These are phyloP conservation scores for Yamadazyma atlantica DNA, from an alignment of 1,139 yeast genomes.

Conservation along the genomic window DNA sequence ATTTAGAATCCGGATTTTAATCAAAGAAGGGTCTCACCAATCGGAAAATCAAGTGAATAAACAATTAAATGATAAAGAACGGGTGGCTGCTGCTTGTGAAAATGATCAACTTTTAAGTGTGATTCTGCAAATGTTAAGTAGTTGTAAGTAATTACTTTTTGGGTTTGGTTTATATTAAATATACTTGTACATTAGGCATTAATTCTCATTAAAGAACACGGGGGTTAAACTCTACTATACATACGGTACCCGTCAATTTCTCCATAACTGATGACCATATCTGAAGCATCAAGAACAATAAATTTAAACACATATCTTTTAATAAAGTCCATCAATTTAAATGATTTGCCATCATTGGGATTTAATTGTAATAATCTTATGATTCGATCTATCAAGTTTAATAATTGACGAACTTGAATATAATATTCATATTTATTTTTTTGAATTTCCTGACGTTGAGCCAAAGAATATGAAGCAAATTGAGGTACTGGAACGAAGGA, in stretches of 20 bases:
- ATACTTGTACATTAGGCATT: constrained; percentile 13
- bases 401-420: constrained; percentile 24
- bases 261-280: constrained; percentile 38
- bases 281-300: constrained; percentile 38
- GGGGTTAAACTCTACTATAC: constrained; percentile 13
- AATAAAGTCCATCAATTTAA: constrained; percentile 37
- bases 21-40: constrained; percentile 93
- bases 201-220: too few species aligned
- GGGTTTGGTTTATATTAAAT: not conserved
- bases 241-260: constrained; percentile 23
- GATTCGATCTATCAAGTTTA: constrained; percentile 18
- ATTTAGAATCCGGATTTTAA: constrained; percentile 73
- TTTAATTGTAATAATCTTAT: constrained; percentile 11
- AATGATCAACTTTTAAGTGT: constrained; percentile 88
- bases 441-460: constrained; percentile 34
- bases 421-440: constrained; percentile 40
- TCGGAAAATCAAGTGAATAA: constrained; percentile 95
- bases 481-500: constrained; percentile 10
- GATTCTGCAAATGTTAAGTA: constrained; percentile 85
- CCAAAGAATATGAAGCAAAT: constrained; percentile 15
- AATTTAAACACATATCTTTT: constrained; percentile 37
- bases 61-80: constrained; percentile 93
- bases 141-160: constrained; percentile 48
- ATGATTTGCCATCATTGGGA: constrained; percentile 19
- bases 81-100: constrained; percentile 99